phyloP scores from a whole-genome alignment of 164 flowering plant species.

The Annona squamosa region DNA sequence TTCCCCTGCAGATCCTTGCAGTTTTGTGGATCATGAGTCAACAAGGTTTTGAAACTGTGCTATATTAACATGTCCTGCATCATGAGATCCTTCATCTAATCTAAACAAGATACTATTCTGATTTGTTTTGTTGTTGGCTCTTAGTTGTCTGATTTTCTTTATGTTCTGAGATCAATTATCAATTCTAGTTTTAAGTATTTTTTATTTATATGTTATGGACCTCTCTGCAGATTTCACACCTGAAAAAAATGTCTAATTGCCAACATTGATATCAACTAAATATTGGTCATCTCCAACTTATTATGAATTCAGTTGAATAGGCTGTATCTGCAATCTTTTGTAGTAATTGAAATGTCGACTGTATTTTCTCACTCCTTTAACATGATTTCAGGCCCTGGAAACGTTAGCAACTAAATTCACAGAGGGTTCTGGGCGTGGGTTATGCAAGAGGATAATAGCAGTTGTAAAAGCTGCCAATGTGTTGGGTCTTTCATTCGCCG shows the following conservation, averaged over 20 bases:
- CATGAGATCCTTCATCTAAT: neutral
- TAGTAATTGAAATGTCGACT: neutral
- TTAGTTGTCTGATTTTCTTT: neutral
- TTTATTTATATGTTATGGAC: neutral
- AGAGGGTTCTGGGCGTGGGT: constrained; percentile 77
- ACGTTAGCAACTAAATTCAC: constrained; percentile 42
- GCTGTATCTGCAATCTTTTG: neutral
- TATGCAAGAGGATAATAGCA: constrained; percentile 78
- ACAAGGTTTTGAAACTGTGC: neutral
- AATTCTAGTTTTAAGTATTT: neutral
- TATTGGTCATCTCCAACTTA: neutral
- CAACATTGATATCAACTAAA: neutral
- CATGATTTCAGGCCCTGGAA: constrained; percentile 55
- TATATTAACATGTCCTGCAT: neutral
- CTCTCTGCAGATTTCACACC: neutral
- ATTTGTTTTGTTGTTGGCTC: neutral
- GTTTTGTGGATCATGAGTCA: neutral
- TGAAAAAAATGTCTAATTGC: neutral
- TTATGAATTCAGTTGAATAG: too few relatives aligned
- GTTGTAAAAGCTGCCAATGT: constrained; percentile 86
- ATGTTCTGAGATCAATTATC: too few relatives aligned
- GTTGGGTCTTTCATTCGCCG: constrained; percentile 72
- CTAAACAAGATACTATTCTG: too few relatives aligned
- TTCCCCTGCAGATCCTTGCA: neutral
- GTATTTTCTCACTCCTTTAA: neutral